phyloP scores from a whole-genome alignment of 345 rosid genomes.

The Lepidium africanum region DNA sequence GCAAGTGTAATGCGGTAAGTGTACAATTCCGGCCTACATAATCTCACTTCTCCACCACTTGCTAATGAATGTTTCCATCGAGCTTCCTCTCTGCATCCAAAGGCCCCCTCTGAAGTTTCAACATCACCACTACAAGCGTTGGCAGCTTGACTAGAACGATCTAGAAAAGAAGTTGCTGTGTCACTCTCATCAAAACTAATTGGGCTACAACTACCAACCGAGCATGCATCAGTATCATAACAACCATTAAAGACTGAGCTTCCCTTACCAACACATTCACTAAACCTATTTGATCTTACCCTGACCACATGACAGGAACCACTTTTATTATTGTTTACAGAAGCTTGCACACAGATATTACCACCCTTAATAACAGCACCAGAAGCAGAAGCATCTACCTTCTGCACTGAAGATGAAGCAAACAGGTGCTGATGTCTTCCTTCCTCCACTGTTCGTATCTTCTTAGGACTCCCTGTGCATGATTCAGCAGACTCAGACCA shows the following conservation, averaged over 20 bases:
- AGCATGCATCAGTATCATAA: conserved; percentile 37
- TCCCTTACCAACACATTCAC: conserved; percentile 19
- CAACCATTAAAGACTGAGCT: conserved; percentile 22
- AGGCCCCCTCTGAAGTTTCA: conserved; percentile 30
- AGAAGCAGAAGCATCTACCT: conserved; percentile 37
- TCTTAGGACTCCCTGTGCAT: conserved; percentile 26
- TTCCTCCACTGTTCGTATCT: conserved; percentile 20
- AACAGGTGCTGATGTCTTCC: background rate
- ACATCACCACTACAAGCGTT: conserved; percentile 38
- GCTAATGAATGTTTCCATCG: conserved; percentile 15
- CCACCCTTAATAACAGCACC: conserved; percentile 15
- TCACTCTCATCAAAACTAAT: conserved; percentile 19
- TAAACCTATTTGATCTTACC: conserved; percentile 28
- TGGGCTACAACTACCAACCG: conserved; percentile 68
- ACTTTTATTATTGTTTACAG: conserved; percentile 2
- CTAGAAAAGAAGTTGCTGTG: conserved; percentile 18
- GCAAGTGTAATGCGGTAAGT: conserved; percentile 45
- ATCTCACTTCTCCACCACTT: conserved; percentile 33
- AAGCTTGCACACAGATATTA: conserved; percentile 14
- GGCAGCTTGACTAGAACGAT: conserved; percentile 24
- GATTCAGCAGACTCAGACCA: conserved; percentile 30
- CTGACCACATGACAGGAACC: conserved; percentile 33
- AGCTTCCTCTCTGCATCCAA: conserved; percentile 13
- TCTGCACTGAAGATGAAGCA: conserved; percentile 15
- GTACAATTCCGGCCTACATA: conserved; percentile 52